Evolutionary conservation across 257 asterid species (phyloP).

Genomic region (Gentiana macrophylla): DNA sequence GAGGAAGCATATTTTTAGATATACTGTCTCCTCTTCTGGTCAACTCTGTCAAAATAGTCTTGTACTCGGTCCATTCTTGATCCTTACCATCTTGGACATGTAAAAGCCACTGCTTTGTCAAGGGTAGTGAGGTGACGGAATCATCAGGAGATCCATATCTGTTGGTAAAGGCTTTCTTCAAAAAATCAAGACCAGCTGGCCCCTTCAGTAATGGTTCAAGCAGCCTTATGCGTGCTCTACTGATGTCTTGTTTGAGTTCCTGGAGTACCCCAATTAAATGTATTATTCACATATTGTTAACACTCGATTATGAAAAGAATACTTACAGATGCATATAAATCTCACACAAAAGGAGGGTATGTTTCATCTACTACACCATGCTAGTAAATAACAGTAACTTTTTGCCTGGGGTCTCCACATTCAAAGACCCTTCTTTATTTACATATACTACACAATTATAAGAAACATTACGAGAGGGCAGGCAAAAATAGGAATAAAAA

Average conservation of each 20-base stretch:
- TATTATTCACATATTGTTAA: no score
- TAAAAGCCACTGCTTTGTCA: conserved; percentile 57
- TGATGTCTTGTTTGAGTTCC: conserved; percentile 78
- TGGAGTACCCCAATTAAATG: conserved; percentile 12
- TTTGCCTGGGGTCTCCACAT: no score
- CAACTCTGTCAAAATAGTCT: conserved; percentile 26
- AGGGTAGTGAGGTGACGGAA: conserved; percentile 45
- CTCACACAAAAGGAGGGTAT: no score
- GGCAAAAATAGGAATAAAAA: conserved; percentile 11
- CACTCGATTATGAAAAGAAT: not conserved
- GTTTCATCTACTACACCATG: no score
- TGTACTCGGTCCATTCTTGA: conserved; percentile 66
- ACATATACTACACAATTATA: no score
- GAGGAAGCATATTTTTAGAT: conserved; percentile 39
- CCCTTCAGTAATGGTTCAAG: conserved; percentile 82
- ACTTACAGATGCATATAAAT: not conserved
- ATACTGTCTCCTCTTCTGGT: conserved; percentile 21
- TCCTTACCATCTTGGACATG: conserved; percentile 34
- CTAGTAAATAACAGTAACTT: no score
- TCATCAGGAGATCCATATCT: conserved; percentile 67
- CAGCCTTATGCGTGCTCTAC: conserved; percentile 73
- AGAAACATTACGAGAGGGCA: not conserved
- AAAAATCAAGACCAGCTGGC: conserved; percentile 62
- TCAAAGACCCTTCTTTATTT: no score
- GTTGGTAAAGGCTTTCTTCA: conserved; percentile 58